Evolutionary conservation across 371 early-diverging fungal genomes (phyloP), one percentile per base, ranked within the genome.

Genomic region (Smittium culicis): DNA sequence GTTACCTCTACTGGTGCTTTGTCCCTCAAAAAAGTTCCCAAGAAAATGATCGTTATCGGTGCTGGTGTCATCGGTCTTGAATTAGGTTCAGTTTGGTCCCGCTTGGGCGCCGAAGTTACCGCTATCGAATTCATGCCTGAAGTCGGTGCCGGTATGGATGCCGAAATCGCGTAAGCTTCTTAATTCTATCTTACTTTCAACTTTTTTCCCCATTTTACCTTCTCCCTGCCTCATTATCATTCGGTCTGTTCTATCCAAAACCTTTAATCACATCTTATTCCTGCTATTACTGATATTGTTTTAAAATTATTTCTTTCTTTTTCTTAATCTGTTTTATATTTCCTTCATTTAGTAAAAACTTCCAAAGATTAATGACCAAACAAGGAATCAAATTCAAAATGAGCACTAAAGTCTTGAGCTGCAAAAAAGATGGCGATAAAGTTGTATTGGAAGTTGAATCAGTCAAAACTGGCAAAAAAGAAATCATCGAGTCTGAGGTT

Each of bases 31-130:
- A 83, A 93, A 77, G 90, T 96, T 27, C 97, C 96, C 70, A 88
- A 95, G 82, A 94, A 92, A 84, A 89, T 98, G 92, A 85, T 95
- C 56, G 95, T 98, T 66, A 96, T 98, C 76, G 98, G 98, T 72
- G 98, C 93, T 69, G 98, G 98, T 81, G 94, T 97, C 70, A 98
- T 98, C 80, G 98, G 97, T 68, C 88, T 97, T 60, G 98, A 98
- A 81, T 83, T 96, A 67, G 98, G 98, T 60, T 96, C 96, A 2
- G 98, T 98, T 57, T 98, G 98, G 98, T 80, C 84, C 69, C 89
- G 98, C 66, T 83, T 98, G 54, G 98, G 98, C 68, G 79, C 95
- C 54, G 89, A 96, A 71, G 93, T 94, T 59, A 96, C 96, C 35
- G 93, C 94, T 59, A 94, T 98, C 66, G 98, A 98, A 78, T 98